phyloP scores from a whole-genome alignment of 2,329 filamentous ascomycete species.

The Diaporthe ampelina region DNA sequence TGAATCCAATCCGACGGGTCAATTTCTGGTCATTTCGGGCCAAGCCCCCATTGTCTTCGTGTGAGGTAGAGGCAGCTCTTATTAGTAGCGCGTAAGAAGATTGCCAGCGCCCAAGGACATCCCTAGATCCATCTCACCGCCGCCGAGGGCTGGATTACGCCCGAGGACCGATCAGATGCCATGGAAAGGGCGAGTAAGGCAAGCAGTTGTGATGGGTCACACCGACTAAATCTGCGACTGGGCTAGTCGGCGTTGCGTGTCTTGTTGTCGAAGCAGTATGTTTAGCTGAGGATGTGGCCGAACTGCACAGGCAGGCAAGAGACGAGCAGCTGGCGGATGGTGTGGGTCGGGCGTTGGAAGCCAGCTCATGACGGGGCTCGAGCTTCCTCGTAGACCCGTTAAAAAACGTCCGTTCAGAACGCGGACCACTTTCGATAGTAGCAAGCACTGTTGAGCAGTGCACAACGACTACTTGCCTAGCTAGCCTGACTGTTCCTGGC shows the following conservation, averaged over 20 bases:
- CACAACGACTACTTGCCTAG: neutral
- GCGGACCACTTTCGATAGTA: neutral
- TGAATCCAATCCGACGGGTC: conserved; percentile 15
- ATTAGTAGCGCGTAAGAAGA: conserved; percentile 20
- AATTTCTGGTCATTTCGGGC: neutral
- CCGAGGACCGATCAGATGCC: conserved; percentile 7
- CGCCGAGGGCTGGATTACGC: neutral
- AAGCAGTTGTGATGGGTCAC: conserved; percentile 20
- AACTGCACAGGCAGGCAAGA: conserved; percentile 15
- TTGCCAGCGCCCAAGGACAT: conserved; percentile 30
- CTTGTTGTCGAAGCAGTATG: neutral
- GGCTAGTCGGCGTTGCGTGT: conserved; percentile 24
- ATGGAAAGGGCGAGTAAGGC: conserved; percentile 28
- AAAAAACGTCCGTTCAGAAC: neutral
- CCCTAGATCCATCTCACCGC: conserved; percentile 35
- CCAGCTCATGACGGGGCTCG: neutral
- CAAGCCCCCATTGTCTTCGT: neutral
- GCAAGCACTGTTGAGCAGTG: neutral
- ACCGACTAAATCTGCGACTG: conserved; percentile 32
- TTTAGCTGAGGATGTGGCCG: conserved; percentile 17
- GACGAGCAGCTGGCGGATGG: conserved; percentile 5
- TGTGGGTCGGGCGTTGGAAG: conserved; percentile 8
- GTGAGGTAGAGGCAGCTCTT: conserved; percentile 9
- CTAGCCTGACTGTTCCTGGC: neutral
- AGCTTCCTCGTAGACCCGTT: neutral